A percentile compares a stretch with the other conserved stretches of the same genome.
Conservation (phyloP, 2,329 filamentous ascomycete genomes). For the Leptographium galeiforme region DNA sequence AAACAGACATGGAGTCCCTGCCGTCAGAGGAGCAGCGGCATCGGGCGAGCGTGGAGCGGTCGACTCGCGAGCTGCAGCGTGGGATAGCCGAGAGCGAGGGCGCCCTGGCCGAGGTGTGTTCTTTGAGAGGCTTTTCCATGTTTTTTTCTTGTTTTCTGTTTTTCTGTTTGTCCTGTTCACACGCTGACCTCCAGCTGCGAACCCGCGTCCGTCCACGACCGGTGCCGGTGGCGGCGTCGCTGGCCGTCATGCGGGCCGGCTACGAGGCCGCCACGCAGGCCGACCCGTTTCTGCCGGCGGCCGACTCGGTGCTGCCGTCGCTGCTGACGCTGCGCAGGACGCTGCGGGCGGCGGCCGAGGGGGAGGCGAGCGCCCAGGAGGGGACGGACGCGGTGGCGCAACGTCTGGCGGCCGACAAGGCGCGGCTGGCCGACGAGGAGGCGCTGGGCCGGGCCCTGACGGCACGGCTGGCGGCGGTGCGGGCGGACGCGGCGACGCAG, state of each 20-base stretch:
- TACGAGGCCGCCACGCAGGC: slow-evolving; percentile 50
- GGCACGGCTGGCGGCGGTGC: slow-evolving; percentile 45
- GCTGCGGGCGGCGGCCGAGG: slow-evolving; percentile 47
- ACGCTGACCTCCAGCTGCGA: slow-evolving; percentile 10
- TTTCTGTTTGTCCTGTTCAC: neutral
- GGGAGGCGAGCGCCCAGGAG: slow-evolving; percentile 35
- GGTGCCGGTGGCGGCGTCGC: slow-evolving; percentile 18
- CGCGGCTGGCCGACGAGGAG: slow-evolving; percentile 39
- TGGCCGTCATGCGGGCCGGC: slow-evolving; percentile 44
- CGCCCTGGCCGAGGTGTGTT: slow-evolving; percentile 30
- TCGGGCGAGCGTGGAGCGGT: slow-evolving; percentile 47
- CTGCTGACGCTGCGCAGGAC: slow-evolving; percentile 59
- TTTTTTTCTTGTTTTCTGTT: too few relatives aligned
- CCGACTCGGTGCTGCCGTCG: slow-evolving; percentile 55
- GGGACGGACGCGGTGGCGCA: slow-evolving; percentile 24
- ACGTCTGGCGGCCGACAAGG: slow-evolving; percentile 36
- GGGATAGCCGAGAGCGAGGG: slow-evolving; percentile 40
- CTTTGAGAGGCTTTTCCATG: too few relatives aligned
- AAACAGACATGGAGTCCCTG: too few relatives aligned
- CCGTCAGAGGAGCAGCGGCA: slow-evolving; percentile 24
- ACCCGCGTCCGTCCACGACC: slow-evolving; percentile 1
- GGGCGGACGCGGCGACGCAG: slow-evolving; percentile 36
- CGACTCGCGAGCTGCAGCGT: slow-evolving; percentile 51
- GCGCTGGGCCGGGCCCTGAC: slow-evolving; percentile 39
- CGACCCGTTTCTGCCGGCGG: slow-evolving; percentile 51